These are phyloP conservation scores for Suhomyces kilbournensis DNA, from an alignment of 805 yeast genomes.

Conservation along the genomic window DNA sequence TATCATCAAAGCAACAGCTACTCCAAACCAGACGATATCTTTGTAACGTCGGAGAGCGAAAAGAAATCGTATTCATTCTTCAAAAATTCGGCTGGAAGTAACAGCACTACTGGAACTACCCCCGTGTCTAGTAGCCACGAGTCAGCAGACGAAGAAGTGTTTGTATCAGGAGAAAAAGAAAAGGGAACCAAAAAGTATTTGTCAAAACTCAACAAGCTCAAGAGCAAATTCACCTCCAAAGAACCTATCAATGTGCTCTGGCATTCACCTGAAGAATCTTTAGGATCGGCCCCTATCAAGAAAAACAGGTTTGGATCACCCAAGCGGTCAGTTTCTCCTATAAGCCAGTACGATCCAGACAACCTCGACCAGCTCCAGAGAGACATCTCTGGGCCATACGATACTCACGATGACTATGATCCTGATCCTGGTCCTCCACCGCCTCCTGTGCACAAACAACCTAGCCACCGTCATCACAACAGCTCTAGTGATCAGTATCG, in stretches of 20 bases:
- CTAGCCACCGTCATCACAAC: constrained; percentile 4
- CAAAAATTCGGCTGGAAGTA: constrained; percentile 1
- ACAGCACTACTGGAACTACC: neutral
- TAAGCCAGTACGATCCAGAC: constrained; percentile 15
- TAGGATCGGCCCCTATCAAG: neutral
- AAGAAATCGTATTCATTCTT: constrained; percentile 1
- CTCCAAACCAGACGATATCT: neutral
- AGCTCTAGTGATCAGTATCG: neutral
- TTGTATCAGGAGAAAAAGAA: neutral
- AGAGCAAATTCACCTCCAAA: constrained; percentile 29
- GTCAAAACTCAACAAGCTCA: constrained; percentile 31
- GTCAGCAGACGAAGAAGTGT: constrained; percentile 1
- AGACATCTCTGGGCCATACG: constrained; percentile 2
- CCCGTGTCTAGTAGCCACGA: constrained; percentile 3
- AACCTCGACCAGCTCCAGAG: constrained; percentile 7
- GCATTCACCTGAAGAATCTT: constrained; percentile 8
- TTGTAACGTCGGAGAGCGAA: constrained; percentile 3
- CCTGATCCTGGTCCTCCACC: constrained; percentile 18
- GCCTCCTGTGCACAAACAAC: constrained; percentile 16
- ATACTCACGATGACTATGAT: constrained; percentile 6
- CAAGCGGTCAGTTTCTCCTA: constrained; percentile 16
- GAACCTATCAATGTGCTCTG: constrained; percentile 32
- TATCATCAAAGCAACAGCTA: neutral
- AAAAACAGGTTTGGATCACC: neutral
- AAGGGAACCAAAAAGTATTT: constrained; percentile 16